Percentiles rank a stretch among this genome's conserved stretches.
These are phyloP conservation scores for Eremochloa ophiuroides DNA, from an alignment of 176 grass and related monocot species.

Conservation along the genomic window DNA sequence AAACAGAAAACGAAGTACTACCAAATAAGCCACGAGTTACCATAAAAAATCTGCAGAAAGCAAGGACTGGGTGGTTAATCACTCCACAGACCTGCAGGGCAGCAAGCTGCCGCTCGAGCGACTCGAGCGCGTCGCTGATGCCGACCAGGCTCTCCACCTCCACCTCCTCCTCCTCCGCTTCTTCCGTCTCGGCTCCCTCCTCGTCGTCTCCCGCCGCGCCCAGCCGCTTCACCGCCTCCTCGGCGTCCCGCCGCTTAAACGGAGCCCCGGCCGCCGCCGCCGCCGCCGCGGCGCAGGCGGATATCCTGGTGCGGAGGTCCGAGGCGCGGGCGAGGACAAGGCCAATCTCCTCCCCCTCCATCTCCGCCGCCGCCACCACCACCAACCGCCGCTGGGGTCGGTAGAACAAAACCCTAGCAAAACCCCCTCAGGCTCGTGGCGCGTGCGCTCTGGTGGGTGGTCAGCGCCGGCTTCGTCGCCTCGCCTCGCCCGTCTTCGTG, in stretches of 20 bases:
- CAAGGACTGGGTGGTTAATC: not conserved
- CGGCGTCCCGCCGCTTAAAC: not conserved
- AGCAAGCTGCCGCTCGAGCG: conserved; percentile 76
- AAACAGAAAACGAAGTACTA: not conserved
- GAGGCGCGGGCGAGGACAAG: conserved; percentile 72
- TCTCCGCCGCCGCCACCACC: conserved; percentile 13
- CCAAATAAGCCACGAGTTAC: not conserved
- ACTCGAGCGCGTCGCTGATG: conserved; percentile 68
- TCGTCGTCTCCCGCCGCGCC: conserved; percentile 9
- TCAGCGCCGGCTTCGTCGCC: not conserved
- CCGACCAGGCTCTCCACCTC: conserved; percentile 44
- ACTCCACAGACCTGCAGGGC: conserved; percentile 52
- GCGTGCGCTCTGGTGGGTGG: not conserved
- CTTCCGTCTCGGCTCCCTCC: not conserved
- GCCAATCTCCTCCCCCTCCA: conserved; percentile 89
- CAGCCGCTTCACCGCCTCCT: conserved; percentile 6
- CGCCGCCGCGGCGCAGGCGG: conserved; percentile 37
- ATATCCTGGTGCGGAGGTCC: conserved; percentile 72
- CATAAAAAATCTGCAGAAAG: not conserved
- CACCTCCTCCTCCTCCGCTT: conserved; percentile 18
- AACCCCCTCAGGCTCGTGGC: not conserved
- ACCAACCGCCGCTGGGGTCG: not conserved
- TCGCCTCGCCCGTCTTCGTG: no score
- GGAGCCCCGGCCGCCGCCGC: conserved; percentile 7
- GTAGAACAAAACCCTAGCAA: conserved; percentile 32